Evolutionary conservation across 2,329 filamentous ascomycete genomes (phyloP), one percentile per base, ranked within the genome.

Genomic region (Xylaria sp.): DNA sequence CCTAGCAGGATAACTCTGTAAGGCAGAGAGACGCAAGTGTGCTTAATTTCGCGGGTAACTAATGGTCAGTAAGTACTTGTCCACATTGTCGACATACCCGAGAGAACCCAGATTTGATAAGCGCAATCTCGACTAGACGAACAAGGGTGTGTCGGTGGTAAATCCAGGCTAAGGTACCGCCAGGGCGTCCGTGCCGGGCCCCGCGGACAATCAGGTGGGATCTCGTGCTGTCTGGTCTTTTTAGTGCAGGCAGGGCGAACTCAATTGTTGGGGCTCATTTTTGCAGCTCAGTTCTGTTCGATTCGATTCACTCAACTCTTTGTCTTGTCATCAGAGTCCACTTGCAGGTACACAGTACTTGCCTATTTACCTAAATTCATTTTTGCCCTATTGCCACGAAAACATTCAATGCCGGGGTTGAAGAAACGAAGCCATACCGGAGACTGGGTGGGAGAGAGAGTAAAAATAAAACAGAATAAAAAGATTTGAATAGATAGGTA

Each of bases 231-330:
- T 33, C 31, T 57, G 49, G 64, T 60, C 55, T 10, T 61, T 48
- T 49, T 56, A 62, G 46, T 51, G 51, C 33, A 51, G 43, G 25
- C 39, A 62, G 43, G 60, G 36, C 70, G 67, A 74, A 75, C 75
- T 76, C 75, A 77, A 77, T 77, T 77, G 75, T 77, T 77, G 75
- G 75, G 74, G 28, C 33, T 74, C 71, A 71, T 64, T 68, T 68
- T 65, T 57, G 56, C 64, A 13, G 39, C 20, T 43, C 36, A 28
- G 18, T 51, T 43, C 55, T 20, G n/a, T 10, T 55, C 52, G 18
- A 36, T 13, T 55, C 63, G 13, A 52, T 13, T 46, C 31, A 25
- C 25, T 59, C 55, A 33, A 48, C 55, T 57, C 48, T 39, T 43
- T 8, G 41, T 28, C 56, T 36, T 39, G 33, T 58, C n/a, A 43